Evolutionary conservation across 2,329 filamentous ascomycete species (phyloP), one percentile per base, ranked within the genome.

Genomic region (Ophiosphaerella korrae): DNA sequence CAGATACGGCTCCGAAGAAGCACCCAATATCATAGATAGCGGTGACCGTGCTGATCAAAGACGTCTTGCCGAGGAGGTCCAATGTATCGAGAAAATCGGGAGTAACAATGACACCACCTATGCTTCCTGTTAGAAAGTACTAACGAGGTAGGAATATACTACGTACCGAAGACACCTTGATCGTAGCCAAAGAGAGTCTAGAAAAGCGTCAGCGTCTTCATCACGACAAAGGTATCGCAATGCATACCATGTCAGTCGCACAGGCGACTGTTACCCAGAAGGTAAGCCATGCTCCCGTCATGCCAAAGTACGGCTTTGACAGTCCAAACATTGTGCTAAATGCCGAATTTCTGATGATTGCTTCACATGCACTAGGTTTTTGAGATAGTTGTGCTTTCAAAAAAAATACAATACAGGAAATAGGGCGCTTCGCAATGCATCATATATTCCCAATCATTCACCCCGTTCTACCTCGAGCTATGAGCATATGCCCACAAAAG

Each of bases 1-100:
- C 75, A 2, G 77, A 58, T 26, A 82, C 70, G 2, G 77, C 82
- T 13, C 84, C 84, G 37, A 85, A 70, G 65, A 86, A 85, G 62
- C 83, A 85, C 7, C 83, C 83, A 29, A 86, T 75, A 55, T 85
- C 81, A 64, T 85, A 84, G 46, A 84, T 80, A 2, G 82, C 82
- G 1, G 80, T 82, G 9, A 84, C 79, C 0, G 80, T 82, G n/a
- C 72, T 63, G 55, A 77, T 55, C 45, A 68, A 69, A 44, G 69
- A 75, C 57, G 67, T 75, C 29, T 71, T 71, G 3, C 76, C 76
- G 26, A 64, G 69, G 2, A 83, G 74, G 45, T 78, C 62, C 35
- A 80, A 76, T 1, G 76, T 70, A 33, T 79, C 68, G 3, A 84
- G 75, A 45, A 83, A 83, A 56, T 84, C 75, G 11, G 76, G 66